phyloP scores from a whole-genome alignment of 164 flowering plant genomes.

The Umbellularia californica region DNA sequence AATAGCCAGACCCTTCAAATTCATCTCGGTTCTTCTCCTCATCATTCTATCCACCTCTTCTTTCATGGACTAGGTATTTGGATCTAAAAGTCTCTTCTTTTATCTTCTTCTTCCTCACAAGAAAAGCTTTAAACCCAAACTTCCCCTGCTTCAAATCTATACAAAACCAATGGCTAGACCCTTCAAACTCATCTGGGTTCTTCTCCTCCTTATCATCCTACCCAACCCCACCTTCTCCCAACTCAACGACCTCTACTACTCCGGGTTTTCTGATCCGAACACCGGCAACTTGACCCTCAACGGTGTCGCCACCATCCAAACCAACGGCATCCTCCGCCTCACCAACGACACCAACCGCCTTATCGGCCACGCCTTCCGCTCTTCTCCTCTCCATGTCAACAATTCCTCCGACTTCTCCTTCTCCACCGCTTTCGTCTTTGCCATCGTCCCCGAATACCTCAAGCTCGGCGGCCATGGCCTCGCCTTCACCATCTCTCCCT shows the following conservation, averaged over 20 bases:
- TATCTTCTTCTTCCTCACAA: neutral
- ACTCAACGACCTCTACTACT: slow-evolving; percentile 23
- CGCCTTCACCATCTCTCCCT: slow-evolving; percentile 47
- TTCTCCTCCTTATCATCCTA: neutral
- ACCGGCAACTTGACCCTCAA: slow-evolving; percentile 35
- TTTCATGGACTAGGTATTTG: neutral
- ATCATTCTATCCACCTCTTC: neutral
- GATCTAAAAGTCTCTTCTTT: neutral
- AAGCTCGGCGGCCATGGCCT: slow-evolving; percentile 58
- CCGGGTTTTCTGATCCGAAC: slow-evolving; percentile 29
- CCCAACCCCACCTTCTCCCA: neutral
- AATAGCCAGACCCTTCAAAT: neutral
- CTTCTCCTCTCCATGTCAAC: slow-evolving; percentile 35
- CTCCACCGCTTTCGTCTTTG: slow-evolving; percentile 50
- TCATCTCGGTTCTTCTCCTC: neutral
- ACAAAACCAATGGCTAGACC: neutral
- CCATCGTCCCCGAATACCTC: slow-evolving; percentile 42
- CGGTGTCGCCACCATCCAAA: slow-evolving; percentile 35
- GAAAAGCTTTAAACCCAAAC: neutral
- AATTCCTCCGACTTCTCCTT: slow-evolving; percentile 25
- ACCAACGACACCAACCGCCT: slow-evolving; percentile 34
- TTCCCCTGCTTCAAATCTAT: neutral
- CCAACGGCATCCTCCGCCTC: slow-evolving; percentile 34
- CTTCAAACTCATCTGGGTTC: neutral
- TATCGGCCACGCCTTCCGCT: slow-evolving; percentile 43